Evolutionary conservation across 2,329 filamentous ascomycete species (phyloP).

Genomic region (Penicillium paneum): DNA sequence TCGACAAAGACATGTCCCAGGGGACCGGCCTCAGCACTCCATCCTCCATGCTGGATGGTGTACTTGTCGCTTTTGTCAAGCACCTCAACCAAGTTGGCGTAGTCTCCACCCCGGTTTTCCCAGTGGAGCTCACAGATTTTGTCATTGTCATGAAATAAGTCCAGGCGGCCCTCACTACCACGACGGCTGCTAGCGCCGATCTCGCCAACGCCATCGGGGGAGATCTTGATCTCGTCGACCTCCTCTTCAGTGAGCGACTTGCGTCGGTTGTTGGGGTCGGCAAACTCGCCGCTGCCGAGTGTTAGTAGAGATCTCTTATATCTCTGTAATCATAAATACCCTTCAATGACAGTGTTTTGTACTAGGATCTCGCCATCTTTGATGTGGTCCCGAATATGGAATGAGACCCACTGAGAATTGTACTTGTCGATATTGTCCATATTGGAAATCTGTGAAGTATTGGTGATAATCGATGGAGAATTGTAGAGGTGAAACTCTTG

Average conservation of each 20-base stretch:
- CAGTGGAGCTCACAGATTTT: conserved; percentile 36
- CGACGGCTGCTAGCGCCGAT: conserved; percentile 30
- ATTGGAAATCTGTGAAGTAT: not conserved
- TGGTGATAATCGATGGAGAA: not conserved
- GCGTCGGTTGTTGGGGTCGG: conserved; percentile 21
- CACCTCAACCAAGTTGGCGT: conserved; percentile 27
- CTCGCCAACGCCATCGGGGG: conserved; percentile 29
- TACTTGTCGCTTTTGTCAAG: conserved; percentile 27
- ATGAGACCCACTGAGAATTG: conserved; percentile 29
- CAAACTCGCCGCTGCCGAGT: conserved; percentile 27
- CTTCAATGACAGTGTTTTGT: conserved; percentile 30
- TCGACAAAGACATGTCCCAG: conserved; percentile 34
- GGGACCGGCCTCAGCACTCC: conserved; percentile 30
- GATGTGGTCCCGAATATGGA: conserved; percentile 31
- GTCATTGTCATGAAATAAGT: conserved; percentile 30
- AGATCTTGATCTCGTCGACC: conserved; percentile 31
- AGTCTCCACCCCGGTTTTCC: conserved; percentile 29
- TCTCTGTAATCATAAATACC: conserved; percentile 12
- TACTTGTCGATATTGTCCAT: conserved; percentile 19
- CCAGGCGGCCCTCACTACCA: conserved; percentile 33
- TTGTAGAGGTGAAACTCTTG: not conserved
- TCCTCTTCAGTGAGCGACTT: conserved; percentile 29
- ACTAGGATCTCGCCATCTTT: conserved; percentile 25
- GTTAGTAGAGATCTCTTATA: conserved; percentile 4
- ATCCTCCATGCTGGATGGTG: conserved; percentile 29